phyloP scores from a whole-genome alignment of 441 rosid genomes.

The Gossypium trilobum region DNA sequence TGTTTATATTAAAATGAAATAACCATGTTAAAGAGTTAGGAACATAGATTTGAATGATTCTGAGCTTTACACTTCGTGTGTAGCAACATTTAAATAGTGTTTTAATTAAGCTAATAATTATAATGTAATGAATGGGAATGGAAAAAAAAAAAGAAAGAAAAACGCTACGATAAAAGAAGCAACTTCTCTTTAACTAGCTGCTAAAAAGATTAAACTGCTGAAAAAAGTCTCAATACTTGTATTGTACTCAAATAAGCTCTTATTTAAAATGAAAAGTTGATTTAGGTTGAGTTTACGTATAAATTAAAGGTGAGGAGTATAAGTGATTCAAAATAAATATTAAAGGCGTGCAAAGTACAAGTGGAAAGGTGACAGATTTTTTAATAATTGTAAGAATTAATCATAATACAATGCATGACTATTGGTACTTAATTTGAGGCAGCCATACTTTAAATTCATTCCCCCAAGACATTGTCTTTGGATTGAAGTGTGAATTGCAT shows the following conservation, averaged over 20 bases:
- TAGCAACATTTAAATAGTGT: background rate
- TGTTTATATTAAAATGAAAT: no score
- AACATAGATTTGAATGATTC: slow-evolving; percentile 5
- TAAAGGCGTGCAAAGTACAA: no score
- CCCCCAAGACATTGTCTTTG: slow-evolving; percentile 14
- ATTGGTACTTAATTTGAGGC: no score
- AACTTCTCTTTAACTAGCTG: background rate
- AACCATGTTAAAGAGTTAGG: background rate
- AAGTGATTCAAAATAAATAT: no score
- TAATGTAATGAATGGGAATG: background rate
- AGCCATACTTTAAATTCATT: slow-evolving; percentile 7
- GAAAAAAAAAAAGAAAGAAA: no score
- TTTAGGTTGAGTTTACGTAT: no score
- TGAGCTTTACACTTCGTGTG: background rate
- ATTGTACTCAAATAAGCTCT: no score
- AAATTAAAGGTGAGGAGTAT: no score
- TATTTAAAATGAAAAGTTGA: no score
- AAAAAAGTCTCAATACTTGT: no score
- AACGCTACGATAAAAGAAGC: background rate
- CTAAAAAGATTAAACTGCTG: no score
- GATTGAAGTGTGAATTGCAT: slow-evolving; percentile 9
- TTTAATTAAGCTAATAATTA: background rate
- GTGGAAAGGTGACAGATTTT: background rate
- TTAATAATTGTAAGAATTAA: background rate
- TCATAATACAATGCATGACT: background rate